These are phyloP conservation scores for Cladophialophora immunda DNA, from an alignment of 2,329 filamentous ascomycete genomes.

Conservation along the genomic window DNA sequence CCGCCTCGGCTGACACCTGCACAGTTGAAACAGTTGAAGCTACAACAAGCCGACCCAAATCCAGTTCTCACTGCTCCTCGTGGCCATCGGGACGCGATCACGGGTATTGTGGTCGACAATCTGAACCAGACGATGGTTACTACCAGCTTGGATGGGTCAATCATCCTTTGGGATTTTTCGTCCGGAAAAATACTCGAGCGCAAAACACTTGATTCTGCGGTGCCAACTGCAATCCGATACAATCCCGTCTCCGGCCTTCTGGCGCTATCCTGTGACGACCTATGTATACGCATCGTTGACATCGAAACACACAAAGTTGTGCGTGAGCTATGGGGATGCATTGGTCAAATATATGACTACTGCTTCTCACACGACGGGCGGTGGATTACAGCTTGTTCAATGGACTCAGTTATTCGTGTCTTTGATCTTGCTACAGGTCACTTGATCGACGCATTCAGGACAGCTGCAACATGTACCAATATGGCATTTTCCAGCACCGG, in stretches of 20 bases:
- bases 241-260: constrained; percentile 84
- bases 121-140: constrained; percentile 87
- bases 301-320: constrained; percentile 89
- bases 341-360: constrained; percentile 77
- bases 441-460: constrained; percentile 87
- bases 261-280: constrained; percentile 87
- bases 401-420: constrained; percentile 80
- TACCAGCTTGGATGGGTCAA: constrained; percentile 86
- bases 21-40: constrained; percentile 78
- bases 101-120: constrained; percentile 86
- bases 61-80: constrained; percentile 63
- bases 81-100: constrained; percentile 82
- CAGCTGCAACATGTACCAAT: constrained; percentile 80
- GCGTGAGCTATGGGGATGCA: constrained; percentile 88
- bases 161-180: constrained; percentile 98
- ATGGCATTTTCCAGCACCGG: constrained; percentile 89
- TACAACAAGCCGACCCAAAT: constrained; percentile 64
- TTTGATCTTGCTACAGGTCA: constrained; percentile 98
- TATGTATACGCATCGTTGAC: constrained; percentile 87
- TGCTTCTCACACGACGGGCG: constrained; percentile 91
- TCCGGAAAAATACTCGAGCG: constrained; percentile 81
- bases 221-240: constrained; percentile 79
- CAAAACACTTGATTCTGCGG: constrained; percentile 83
- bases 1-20: constrained; percentile 79
- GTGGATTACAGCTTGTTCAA: constrained; percentile 89